Percentiles rank a stretch among this genome's conserved stretches.
Evolutionary conservation across 495 filamentous ascomycete genomes (phyloP).

Genomic region (Hypomontagnella monticulosa): DNA sequence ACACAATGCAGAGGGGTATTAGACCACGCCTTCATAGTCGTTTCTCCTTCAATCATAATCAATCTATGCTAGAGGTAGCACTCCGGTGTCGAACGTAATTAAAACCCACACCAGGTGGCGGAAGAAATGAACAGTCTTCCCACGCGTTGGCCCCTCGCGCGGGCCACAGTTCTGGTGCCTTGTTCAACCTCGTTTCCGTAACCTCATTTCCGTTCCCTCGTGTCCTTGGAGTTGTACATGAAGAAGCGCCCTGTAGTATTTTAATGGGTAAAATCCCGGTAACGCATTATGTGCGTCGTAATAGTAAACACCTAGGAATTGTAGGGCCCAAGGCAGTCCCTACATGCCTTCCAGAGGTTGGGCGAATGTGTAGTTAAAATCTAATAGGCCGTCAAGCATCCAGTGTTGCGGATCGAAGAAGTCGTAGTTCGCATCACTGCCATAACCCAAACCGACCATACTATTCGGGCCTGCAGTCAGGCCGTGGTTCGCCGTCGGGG

Average conservation of each 20-base stretch:
- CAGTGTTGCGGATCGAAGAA: conserved; percentile 91
- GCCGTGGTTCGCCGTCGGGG: conserved; percentile 57
- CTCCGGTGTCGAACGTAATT: conserved; percentile 32
- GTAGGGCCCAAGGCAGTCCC: conserved; percentile 6
- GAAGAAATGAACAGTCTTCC: conserved; percentile 33
- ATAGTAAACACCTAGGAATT: not conserved
- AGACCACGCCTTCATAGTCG: conserved; percentile 20
- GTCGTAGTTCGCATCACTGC: conserved; percentile 73
- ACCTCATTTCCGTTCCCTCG: conserved; percentile 17
- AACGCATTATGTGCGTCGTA: not conserved
- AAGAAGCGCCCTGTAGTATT: not conserved
- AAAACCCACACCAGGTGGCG: conserved; percentile 34
- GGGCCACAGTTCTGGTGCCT: conserved; percentile 3
- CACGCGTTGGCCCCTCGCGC: conserved; percentile 16
- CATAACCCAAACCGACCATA: conserved; percentile 62
- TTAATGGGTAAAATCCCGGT: not conserved
- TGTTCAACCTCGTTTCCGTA: conserved; percentile 14
- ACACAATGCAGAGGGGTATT: conserved; percentile 39
- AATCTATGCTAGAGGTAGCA: conserved; percentile 26
- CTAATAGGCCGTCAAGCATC: conserved; percentile 85
- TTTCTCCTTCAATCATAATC: conserved; percentile 29
- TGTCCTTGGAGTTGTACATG: conserved; percentile 14
- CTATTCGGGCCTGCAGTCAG: conserved; percentile 50
- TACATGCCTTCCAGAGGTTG: conserved; percentile 59
- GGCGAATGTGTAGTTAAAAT: conserved; percentile 75